phyloP scores from a whole-genome alignment of 257 asterid species.

The Misopates orontium region DNA sequence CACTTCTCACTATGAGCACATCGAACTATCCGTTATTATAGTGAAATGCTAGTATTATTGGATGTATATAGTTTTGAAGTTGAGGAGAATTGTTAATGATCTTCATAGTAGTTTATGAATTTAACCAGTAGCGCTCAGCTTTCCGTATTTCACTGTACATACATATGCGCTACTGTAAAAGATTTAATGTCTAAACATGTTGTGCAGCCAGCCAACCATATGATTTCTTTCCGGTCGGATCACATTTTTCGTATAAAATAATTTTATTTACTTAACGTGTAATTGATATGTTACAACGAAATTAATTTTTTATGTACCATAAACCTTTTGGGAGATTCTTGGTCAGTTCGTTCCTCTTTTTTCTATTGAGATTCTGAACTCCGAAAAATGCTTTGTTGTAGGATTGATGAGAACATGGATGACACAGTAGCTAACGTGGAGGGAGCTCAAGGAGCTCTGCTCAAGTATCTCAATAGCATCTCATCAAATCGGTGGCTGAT shows the following conservation, averaged over 20 bases:
- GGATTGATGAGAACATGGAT: slow-evolving; percentile 94
- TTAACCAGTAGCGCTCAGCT: background rate
- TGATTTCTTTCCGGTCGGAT: background rate
- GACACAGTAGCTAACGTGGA: slow-evolving; percentile 83
- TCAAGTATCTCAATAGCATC: slow-evolving; percentile 89
- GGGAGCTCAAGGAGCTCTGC: slow-evolving; percentile 90
- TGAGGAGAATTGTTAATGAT: too few relatives aligned
- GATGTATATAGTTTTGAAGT: too few relatives aligned
- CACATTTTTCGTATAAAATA: background rate
- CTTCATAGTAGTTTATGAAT: background rate
- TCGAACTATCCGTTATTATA: too few relatives aligned
- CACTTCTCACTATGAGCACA: too few relatives aligned
- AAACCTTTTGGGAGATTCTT: background rate
- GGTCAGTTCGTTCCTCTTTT: background rate
- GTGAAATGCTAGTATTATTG: too few relatives aligned
- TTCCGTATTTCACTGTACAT: background rate
- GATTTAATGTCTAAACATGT: background rate
- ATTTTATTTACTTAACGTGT: background rate
- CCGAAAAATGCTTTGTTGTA: slow-evolving; percentile 32
- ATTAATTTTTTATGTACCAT: background rate
- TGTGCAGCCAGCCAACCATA: background rate
- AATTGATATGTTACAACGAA: background rate
- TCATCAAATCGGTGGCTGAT: slow-evolving; percentile 97
- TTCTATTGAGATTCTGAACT: slow-evolving; percentile 3
- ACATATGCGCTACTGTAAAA: background rate